Evolutionary conservation across 2,329 filamentous ascomycete genomes (phyloP), one percentile per base, ranked within the genome.

Genomic region (Fusarium virguliforme): DNA sequence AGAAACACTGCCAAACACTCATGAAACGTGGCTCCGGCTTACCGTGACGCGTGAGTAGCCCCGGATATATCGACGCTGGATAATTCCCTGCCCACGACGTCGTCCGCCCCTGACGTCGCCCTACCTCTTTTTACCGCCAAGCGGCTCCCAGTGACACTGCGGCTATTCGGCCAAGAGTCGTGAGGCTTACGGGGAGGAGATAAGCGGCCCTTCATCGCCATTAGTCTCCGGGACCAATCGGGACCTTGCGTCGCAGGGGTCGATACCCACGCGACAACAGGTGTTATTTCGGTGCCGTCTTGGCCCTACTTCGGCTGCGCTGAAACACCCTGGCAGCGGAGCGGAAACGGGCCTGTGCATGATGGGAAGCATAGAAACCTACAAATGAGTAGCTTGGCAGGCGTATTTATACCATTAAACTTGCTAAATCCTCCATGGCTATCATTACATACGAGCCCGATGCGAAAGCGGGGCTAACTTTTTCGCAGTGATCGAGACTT

Each of bases 141-240:
- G 46, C 15, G 46, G 46, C 26, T 50, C 26, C 7, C 8, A 28
- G 28, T 3, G 9, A 10, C 26, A 18, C n/a, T 30, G 15, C 26
- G n/a, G 43, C 43, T 50, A 12, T 30, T 50, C 12, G 15, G 2
- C n/a, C 46, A 50, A 30, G 26, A 50, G 30, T 50, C 18, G n/a
- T 50, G 46, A 50, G 46, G 46, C 46, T 50, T 18, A 18, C 46
- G 46, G 38, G 43, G 43, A 50, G 10, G 26, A 50, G 46, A 50
- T 50, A 50, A 50, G 46, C 46, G 46, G 46, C 46, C 46, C 43
- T 15, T 48, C 43, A 48, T 48, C 43, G 26, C 26, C 43, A 50
- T 18, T 15, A 48, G 28, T 1, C 26, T 7, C 30, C 26, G 46
- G 26, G 6, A 30, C 46, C 46, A 50, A 50, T 50, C 46, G 46